Evolutionary conservation across 2,329 filamentous ascomycete species (phyloP).

Genomic region (Lithohypha guttulata): DNA sequence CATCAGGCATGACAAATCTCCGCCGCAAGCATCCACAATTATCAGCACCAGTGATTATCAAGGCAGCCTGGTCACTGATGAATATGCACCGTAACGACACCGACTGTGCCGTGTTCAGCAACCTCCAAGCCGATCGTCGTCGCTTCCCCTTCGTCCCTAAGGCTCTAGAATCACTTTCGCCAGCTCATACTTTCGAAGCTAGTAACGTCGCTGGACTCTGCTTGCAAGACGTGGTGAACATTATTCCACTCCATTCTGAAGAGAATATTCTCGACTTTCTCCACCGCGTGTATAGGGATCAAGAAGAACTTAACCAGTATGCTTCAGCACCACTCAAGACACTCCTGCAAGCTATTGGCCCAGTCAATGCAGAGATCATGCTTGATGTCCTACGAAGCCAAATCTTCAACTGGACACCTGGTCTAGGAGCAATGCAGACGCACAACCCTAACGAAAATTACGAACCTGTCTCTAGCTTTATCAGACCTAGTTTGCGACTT

Average conservation of each 20-base stretch:
- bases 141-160: constrained; percentile 3
- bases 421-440: neutral
- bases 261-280: constrained; percentile 1
- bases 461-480: neutral
- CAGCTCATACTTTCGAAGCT: constrained; percentile 3
- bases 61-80: constrained; percentile 7
- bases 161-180: constrained; percentile 1
- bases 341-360: neutral
- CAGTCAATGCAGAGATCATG: constrained; percentile 1
- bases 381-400: constrained; percentile 1
- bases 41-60: neutral
- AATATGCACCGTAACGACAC: neutral
- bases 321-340: constrained; percentile 3
- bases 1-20: constrained; percentile 2
- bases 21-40: neutral
- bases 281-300: neutral
- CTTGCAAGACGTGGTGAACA: constrained; percentile 7
- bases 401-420: constrained; percentile 4
- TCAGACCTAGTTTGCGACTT: constrained; percentile 4
- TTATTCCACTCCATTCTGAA: neutral
- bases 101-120: constrained; percentile 1
- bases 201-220: constrained; percentile 1
- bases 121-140: constrained; percentile 6
- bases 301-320: constrained; percentile 4
- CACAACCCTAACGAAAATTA: constrained; percentile 3